Base-by-base conservation (phyloP, 768 basidiomycete genomes). In the Lactarius trivialis region DNA sequence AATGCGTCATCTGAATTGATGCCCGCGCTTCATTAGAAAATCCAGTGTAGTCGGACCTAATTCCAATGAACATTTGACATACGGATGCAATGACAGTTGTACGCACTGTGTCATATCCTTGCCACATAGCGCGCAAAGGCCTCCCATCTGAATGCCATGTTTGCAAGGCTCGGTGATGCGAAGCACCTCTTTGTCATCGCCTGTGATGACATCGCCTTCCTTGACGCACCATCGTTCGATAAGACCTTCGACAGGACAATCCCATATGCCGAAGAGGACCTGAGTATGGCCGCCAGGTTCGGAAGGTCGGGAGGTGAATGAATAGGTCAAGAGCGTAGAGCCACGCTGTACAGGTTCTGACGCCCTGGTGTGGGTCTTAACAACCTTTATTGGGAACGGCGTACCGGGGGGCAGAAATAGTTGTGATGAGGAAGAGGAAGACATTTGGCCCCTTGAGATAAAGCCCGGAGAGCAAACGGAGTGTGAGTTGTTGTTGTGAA, bases 1-100 rank as follows among this genome's bases (percentile, higher is more conserved):
- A 91, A 74, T 99, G 95, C 8, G 90, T 93, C 88, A 98, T 95
- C 72, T 89, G 90, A 67, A 96, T 94, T 52, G 84, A 86, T 55
- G 93, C 93, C 61, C 93, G 85, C 37, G 86, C 85, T 43, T 90
- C 82, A 75, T 94, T 91, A 24, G 89, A 88, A 77, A 86, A 90
- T 30, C 91, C 93, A 0, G 86, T 90, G 71, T 94, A 94, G 76
- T 95, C 93, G 67, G 82, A 79, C 60, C 93, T 85, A 66, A 78
- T 56, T 49, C 64, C 60, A 61, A 66, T 67, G 63, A 69, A 66
- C 56, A 51, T 34, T 57, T 57, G 58, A 41, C 28, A 60, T 15
- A 48, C 55, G 66, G 30, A 52, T 52, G 32, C 41, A 39, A 63
- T 48, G 32, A 51, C 66, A 52, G 61, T 14, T 41, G 67, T 34